Conservation (phyloP, 2,329 filamentous ascomycete genomes). For the Kalaharituber pfeilii region DNA sequence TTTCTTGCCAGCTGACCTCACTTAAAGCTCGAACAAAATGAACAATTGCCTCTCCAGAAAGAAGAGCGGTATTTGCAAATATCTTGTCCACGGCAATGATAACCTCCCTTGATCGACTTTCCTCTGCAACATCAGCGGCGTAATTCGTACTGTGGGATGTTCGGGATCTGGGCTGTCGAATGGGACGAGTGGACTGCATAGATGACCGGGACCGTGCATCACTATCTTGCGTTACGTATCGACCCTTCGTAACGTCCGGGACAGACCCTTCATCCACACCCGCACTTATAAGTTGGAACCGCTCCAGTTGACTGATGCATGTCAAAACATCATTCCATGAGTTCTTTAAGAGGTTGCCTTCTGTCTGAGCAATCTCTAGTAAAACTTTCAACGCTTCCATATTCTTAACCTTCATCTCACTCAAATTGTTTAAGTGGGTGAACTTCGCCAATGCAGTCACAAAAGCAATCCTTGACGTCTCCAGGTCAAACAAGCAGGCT, state of each 20-base stretch:
- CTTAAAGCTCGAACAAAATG: slow-evolving; percentile 84
- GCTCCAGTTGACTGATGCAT: slow-evolving; percentile 87
- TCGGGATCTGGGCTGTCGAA: slow-evolving; percentile 23
- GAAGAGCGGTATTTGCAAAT: slow-evolving; percentile 86
- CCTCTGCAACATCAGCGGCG: slow-evolving; percentile 66
- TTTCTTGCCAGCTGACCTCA: slow-evolving; percentile 97
- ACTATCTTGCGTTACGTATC: slow-evolving; percentile 21
- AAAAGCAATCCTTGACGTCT: slow-evolving; percentile 87
- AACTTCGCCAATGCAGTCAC: slow-evolving; percentile 83
- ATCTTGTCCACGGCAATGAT: slow-evolving; percentile 87
- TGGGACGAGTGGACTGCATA: slow-evolving; percentile 20
- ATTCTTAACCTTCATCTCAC: slow-evolving; percentile 90
- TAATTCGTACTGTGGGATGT: slow-evolving; percentile 43
- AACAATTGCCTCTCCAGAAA: slow-evolving; percentile 86
- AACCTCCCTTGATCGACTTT: slow-evolving; percentile 83
- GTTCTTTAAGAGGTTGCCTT: slow-evolving; percentile 72
- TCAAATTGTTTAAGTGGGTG: slow-evolving; percentile 87
- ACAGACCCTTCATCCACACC: slow-evolving; percentile 86
- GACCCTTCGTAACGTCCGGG: slow-evolving; percentile 64
- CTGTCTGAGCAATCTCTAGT: slow-evolving; percentile 77
- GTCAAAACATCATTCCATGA: slow-evolving; percentile 95
- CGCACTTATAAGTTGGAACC: slow-evolving; percentile 83
- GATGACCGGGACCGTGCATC: slow-evolving; percentile 11
- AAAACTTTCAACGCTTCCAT: slow-evolving; percentile 84
- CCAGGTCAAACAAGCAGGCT: slow-evolving; percentile 79